Percentiles rank a stretch among this genome's conserved stretches.
phyloP scores from a whole-genome alignment of 306 rosid genomes.

The Quercus alba region DNA sequence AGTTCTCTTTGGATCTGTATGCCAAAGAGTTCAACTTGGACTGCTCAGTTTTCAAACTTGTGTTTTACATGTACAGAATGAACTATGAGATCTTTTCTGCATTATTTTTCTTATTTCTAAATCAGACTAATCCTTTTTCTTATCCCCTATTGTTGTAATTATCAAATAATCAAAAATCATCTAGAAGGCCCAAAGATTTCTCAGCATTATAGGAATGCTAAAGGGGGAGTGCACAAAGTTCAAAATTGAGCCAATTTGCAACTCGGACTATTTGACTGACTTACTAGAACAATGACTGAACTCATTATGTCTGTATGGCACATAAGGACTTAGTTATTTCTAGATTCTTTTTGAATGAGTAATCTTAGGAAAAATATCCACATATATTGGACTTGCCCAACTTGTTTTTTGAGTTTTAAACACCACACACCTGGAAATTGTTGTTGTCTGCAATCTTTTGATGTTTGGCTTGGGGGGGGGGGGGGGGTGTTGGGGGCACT shows the following conservation, averaged over 20 bases:
- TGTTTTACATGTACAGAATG: background rate
- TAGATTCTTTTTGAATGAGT: background rate
- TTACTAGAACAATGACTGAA: background rate
- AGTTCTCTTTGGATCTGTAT: background rate
- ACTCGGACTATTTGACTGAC: background rate
- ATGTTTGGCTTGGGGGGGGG: background rate
- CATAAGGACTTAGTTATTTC: background rate
- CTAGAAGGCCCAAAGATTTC: background rate
- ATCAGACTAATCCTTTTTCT: background rate
- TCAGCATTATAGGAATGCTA: background rate
- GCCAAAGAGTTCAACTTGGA: background rate
- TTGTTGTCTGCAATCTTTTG: background rate
- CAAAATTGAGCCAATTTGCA: background rate
- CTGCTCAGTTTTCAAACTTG: background rate
- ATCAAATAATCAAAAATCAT: background rate
- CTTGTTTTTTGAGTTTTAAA: too few relatives aligned
- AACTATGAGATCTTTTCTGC: background rate
- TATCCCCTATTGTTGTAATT: too few relatives aligned
- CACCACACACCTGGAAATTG: background rate
- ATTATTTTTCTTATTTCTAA: background rate
- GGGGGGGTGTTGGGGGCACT: background rate
- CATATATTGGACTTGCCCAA: background rate
- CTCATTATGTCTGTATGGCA: background rate
- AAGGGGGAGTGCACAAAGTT: background rate
- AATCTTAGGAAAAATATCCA: background rate